phyloP scores from a whole-genome alignment of 495 filamentous ascomycete genomes.

The Letharia columbiana region DNA sequence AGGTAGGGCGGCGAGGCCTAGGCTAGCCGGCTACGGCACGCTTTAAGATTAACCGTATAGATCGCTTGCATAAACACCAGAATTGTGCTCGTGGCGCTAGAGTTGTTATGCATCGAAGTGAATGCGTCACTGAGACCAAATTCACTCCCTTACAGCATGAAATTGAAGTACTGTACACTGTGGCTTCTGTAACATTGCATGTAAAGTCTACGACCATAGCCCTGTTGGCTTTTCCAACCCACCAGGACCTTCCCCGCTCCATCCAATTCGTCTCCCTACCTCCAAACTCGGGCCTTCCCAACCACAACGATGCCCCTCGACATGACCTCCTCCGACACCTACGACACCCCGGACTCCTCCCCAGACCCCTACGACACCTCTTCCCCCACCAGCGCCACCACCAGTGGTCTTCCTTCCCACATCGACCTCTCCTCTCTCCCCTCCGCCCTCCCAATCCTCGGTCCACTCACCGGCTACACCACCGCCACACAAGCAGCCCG shows the following conservation, averaged over 20 bases:
- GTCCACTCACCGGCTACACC: constrained; percentile 20
- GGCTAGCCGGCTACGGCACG: too few species aligned
- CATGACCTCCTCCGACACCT: constrained; percentile 16
- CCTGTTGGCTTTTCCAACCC: neutral
- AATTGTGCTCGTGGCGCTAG: constrained; percentile 10
- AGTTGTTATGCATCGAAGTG: constrained; percentile 2
- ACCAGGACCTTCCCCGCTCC: neutral
- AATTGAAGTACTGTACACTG: neutral
- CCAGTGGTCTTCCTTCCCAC: neutral
- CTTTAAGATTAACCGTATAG: too few species aligned
- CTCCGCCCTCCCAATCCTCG: constrained; percentile 16
- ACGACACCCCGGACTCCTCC: constrained; percentile 12
- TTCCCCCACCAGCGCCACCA: constrained; percentile 11
- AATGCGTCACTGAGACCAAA: constrained; percentile 6
- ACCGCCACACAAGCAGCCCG: neutral
- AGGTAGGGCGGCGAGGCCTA: too few species aligned
- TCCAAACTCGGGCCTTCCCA: neutral
- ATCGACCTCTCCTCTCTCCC: constrained; percentile 19
- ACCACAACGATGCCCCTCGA: constrained; percentile 16
- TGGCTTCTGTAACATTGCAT: neutral
- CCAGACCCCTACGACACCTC: constrained; percentile 20
- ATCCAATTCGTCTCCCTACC: neutral
- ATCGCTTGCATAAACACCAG: constrained; percentile 9
- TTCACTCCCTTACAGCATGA: neutral
- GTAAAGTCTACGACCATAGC: neutral